Base-by-base conservation (phyloP, 495 filamentous ascomycete species). In the Clohesyomyces aquaticus region DNA sequence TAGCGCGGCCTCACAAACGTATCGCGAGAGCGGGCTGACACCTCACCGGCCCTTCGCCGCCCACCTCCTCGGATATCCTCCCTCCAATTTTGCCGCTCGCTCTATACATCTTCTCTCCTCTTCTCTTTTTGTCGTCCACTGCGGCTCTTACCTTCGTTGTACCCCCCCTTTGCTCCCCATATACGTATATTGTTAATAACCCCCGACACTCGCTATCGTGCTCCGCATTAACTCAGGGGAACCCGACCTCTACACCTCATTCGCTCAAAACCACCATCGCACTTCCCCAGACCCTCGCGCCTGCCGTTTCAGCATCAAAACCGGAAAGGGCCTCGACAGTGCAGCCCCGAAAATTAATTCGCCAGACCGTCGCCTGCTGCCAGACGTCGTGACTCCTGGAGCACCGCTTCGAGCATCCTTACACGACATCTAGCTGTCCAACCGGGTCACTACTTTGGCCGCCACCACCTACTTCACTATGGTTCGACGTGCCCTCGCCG, bases 231-330 rank as follows among this genome's bases (percentile, higher is more conserved):
- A 59, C 28, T 46, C 61, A 63, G 60, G 60, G 60, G 60, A 63
- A 19, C 60, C 50, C 60, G 49, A 51, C 60, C 2, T 27, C 18
- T 32, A 14, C 9, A 38, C 52, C 51, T 41, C 19, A 54, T 52
- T 51, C 28, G 48, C 47, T 43, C 12, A n/a, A 9, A 1, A 16
- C 29, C 27, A 16, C 9, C 55, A 23, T 19, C 56, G 9, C 4
- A 23, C 26, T 46, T 47, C 51, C 50, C 41, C 43, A 25, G 43
- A 51, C 53, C 57, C 58, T 58, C 56, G 46, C 59, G 46, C 58
- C 59, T 67, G 58, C 51, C 65, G 65, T 67, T 67, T 67, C 65
- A 67, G 41, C 65, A 56, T 38, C 47, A 35, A 32, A 47, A 52
- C 54, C 38, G 49, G 54, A 41, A 57, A 54, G 51, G 38, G 32